Conservation (phyloP, 1,284 basidiomycete genomes). For the Puccinia coronata region DNA sequence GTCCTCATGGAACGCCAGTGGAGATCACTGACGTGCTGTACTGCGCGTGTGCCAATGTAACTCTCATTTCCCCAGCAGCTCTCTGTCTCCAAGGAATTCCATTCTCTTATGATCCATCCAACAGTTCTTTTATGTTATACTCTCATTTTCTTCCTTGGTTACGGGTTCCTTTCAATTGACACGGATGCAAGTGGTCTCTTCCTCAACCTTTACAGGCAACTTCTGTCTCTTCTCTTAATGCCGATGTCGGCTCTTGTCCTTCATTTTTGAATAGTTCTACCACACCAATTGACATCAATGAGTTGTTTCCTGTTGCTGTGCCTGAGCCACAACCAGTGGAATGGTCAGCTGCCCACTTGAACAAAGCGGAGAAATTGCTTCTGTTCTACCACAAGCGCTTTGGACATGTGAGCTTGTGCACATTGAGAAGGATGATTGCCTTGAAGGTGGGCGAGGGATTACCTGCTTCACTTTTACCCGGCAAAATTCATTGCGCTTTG, state of each 20-base stretch:
- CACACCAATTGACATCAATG: neutral
- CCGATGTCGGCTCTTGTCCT: too few relatives aligned
- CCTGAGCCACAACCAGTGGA: neutral
- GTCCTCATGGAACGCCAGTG: too few relatives aligned
- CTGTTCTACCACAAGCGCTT: neutral
- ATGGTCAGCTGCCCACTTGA: neutral
- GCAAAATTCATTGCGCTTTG: neutral
- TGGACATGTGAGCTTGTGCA: neutral
- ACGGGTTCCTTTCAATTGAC: neutral
- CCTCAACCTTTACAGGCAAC: neutral
- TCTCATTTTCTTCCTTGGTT: neutral
- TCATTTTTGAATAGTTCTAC: too few relatives aligned
- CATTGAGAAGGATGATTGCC: neutral
- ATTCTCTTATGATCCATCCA: neutral
- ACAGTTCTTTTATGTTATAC: neutral
- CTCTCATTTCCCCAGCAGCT: neutral
- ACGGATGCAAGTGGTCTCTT: neutral
- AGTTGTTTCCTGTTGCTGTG: neutral
- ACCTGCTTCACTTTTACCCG: neutral
- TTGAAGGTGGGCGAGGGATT: neutral
- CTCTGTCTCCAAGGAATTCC: neutral
- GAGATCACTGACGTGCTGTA: too few relatives aligned
- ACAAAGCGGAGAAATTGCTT: neutral
- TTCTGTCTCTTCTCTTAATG: too few relatives aligned
- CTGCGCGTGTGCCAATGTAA: too few relatives aligned